Evolutionary conservation across 2,329 filamentous ascomycete genomes (phyloP).

Genomic region (Penicillium fuscoglaucum): DNA sequence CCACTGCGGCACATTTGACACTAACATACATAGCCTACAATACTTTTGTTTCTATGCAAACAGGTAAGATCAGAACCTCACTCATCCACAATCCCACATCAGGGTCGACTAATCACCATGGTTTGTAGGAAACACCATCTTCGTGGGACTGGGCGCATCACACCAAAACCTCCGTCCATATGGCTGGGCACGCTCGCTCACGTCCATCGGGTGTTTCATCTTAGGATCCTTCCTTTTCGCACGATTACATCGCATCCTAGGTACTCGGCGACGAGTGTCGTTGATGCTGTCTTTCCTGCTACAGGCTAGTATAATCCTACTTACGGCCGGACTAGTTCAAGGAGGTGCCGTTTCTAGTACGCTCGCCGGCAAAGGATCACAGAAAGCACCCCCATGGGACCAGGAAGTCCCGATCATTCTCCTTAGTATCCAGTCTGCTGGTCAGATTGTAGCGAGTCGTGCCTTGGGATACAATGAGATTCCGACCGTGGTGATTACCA

Average conservation of each 20-base stretch:
- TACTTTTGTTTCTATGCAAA: conserved; percentile 48
- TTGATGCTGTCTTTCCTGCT: conserved; percentile 33
- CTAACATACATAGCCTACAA: conserved; percentile 37
- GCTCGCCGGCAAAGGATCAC: background rate
- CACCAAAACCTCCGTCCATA: conserved; percentile 43
- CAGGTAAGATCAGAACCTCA: conserved; percentile 17
- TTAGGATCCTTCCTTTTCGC: conserved; percentile 46
- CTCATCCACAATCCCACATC: background rate
- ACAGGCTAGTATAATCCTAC: conserved; percentile 29
- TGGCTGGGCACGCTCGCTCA: conserved; percentile 48
- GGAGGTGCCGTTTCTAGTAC: conserved; percentile 26
- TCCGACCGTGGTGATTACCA: conserved; percentile 36
- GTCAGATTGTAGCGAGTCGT: conserved; percentile 34
- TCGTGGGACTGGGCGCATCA: conserved; percentile 45
- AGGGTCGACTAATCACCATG: background rate
- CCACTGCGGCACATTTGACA: background rate
- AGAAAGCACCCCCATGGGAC: conserved; percentile 17
- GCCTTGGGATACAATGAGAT: conserved; percentile 33
- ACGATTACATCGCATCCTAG: conserved; percentile 32
- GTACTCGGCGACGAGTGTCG: conserved; percentile 24
- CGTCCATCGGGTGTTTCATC: conserved; percentile 46
- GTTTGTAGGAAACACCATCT: conserved; percentile 43
- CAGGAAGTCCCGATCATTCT: conserved; percentile 34
- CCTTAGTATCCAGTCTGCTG: conserved; percentile 34
- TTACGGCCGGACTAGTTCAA: conserved; percentile 31